Evolutionary conservation across 768 basidiomycete genomes (phyloP), one percentile per base, ranked within the genome.

Genomic region (Pseudohyphozyma bogoriensis): DNA sequence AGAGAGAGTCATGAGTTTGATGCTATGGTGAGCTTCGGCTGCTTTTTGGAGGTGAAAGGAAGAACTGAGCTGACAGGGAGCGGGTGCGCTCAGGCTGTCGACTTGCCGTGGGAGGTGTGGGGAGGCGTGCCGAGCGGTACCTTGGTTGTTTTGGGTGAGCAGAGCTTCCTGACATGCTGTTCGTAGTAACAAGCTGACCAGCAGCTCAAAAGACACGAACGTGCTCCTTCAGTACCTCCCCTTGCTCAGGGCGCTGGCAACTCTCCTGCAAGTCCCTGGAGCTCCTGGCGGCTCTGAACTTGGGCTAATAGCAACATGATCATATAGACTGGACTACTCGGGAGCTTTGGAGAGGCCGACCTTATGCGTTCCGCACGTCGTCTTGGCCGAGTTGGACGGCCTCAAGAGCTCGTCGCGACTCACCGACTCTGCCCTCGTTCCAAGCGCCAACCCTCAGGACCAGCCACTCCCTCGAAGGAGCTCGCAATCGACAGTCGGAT

Each of bases 361-460:
- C 35, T 57, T 65, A 53, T 54, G 58, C 53, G 33, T 65, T 39
- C 64, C 64, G 2, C 64, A 65, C 45, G 53, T 65, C 57, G 64
- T 65, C 26, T 45, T 65, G 20, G 33, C 29, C 15, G 64, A 65
- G 39, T 60, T 65, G 49, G 64, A 65, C 39, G 64, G 64, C 2
- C 60, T 65, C 50, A 65, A 65, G 45, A n/a, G 22, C 15, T 61
- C 60, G 20, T 20, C 47, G 0, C 46, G 50, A 2, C 4, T 20
- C 16, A 42, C 60, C 44, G 57, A 65, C 37, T 5, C 44, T 22
- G 3, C 22, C 13, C 33, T 5, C 2, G 9, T 22, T 31, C 28
- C 4, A 24, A 32, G 26, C 12, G n/a, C n/a, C n/a, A n/a, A n/a
- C n/a, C n/a, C n/a, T n/a, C n/a, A n/a, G n/a, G n/a, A n/a, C n/a